Evolutionary conservation across 768 basidiomycete species (phyloP), one percentile per base, ranked within the genome.

Genomic region (Leccinum rimulosum): DNA sequence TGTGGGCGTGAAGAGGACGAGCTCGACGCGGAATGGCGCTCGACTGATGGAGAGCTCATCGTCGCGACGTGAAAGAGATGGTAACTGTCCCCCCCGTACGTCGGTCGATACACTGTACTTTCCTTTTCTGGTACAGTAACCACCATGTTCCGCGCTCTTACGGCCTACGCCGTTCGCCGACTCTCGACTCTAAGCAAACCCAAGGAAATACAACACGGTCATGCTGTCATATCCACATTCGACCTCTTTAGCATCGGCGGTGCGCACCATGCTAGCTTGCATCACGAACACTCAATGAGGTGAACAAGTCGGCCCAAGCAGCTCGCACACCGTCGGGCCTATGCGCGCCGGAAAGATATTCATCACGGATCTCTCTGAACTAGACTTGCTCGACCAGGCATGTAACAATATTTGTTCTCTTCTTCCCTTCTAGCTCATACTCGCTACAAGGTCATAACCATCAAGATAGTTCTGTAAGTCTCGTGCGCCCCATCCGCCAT

Each of bases 321-420:
- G 81, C 45, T 84, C 82, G 2, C 87, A 89, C 68, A 89, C 87
- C 0, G 85, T 89, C 33, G 88, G 88, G 0, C 87, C 87, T n/a
- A 95, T 96, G 94, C 84, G 95, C 4, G 94, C 93, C 15, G 91
- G 87, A 9, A 92, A 85, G 58, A 96, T 95, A 64, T 95, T 95
- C 71, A 86, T 93, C 61, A 76, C 80, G 48, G 90, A 93, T 72
- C 76, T 94, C 27, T 74, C 82, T 57, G 85, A 90, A 52, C 70
- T 93, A 25, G 76, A 76, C 25, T 64, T 96, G 53, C 74, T 96
- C 43, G 82, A 89, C 48, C 85, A 89, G 79, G 89, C 84, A 64
- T 51, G 71, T 63, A 50, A 25, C 14, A 54, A 33, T 5, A 22
- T 22, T 22, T 22, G 3, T 15, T 54, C 22, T n/a, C 31, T 43